Evolutionary conservation across 148 eudicot genomes (phyloP), one percentile per base, ranked within the genome.

Genomic region (Fagopyrum homotropicum): DNA sequence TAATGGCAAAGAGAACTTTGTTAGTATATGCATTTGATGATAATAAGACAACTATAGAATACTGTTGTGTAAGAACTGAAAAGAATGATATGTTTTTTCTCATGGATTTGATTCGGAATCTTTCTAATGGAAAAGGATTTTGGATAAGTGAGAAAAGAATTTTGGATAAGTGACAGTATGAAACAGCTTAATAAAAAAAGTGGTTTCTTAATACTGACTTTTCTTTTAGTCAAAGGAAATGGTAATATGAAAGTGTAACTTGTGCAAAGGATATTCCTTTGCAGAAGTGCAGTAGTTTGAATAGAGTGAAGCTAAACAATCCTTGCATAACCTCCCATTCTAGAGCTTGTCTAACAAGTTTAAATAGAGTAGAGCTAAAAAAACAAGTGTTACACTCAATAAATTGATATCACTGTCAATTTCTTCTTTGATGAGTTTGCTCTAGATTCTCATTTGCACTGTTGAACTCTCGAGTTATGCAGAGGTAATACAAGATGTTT

Each of bases 1-100:
- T 83, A 76, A 73, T 78, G 55, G 63, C 43, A 54, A 26, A 30
- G 63, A 40, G 30, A 59, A 46, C 16, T n/a, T 43, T 15, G 54
- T 54, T 30, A 77, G 19, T 48, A 72, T 22, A 22, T 22, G 26
- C 26, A 22, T 22, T 22, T 22, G 26, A 22, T 22, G 26, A 22
- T 29, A n/a, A 15, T 2, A 17, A 54, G 4, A 14, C 6, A 19
- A 40, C 29, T 61, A 61, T 29, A 61, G 68, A 29, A 22, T 29
- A 7, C 61, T 59, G 9, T 5, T 22, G 43, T 17, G 64, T 60
- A 4, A 22, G 11, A 26, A 9, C 43, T 60, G 10, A 60, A 3
- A 19, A 60, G 5, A 63, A 63, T 56, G 44, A 4, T 6, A 63
- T 30, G 63, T 22, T 3, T 11, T 0, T 48, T 48, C 51, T 48